These are phyloP conservation scores for Stromatinia cepivora DNA, from an alignment of 2,329 filamentous ascomycete species.

Conservation along the genomic window DNA sequence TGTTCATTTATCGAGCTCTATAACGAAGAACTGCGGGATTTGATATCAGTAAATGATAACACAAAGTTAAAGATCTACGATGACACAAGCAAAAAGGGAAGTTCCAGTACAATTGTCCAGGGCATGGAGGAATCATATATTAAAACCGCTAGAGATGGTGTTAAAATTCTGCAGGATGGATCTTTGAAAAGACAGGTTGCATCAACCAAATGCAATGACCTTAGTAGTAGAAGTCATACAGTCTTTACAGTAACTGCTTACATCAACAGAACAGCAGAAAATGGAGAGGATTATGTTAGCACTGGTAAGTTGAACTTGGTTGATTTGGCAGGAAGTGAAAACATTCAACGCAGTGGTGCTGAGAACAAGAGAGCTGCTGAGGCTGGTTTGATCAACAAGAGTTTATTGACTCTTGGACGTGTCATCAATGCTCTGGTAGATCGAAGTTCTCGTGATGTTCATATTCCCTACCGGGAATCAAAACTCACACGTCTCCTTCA, in stretches of 20 bases:
- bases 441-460: conserved; percentile 58
- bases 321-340: conserved; percentile 94
- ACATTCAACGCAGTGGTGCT: conserved; percentile 93
- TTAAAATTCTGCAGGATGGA: conserved; percentile 83
- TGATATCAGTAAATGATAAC: conserved; percentile 78
- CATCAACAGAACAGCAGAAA: conserved; percentile 76
- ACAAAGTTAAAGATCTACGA: conserved; percentile 95
- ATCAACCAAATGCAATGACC: conserved; percentile 98
- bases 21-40: conserved; percentile 92
- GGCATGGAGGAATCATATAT: conserved; percentile 98
- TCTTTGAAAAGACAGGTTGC: conserved; percentile 97
- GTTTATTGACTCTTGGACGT: conserved; percentile 86
- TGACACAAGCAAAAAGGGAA: conserved; percentile 82
- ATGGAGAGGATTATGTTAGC: conserved; percentile 86
- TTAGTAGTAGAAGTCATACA: conserved; percentile 95
- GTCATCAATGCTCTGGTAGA: conserved; percentile 98
- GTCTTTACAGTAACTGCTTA: conserved; percentile 95
- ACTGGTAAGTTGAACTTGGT: conserved; percentile 95
- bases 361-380: conserved; percentile 97
- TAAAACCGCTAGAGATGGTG: conserved; percentile 77
- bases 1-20: conserved; percentile 99
- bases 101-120: conserved; percentile 83
- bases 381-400: conserved; percentile 97
- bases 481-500: conserved; percentile 93
- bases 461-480: conserved; percentile 91